Base-by-base conservation (phyloP, 2,329 filamentous ascomycete species). In the Neocatenulostroma microsporum region DNA sequence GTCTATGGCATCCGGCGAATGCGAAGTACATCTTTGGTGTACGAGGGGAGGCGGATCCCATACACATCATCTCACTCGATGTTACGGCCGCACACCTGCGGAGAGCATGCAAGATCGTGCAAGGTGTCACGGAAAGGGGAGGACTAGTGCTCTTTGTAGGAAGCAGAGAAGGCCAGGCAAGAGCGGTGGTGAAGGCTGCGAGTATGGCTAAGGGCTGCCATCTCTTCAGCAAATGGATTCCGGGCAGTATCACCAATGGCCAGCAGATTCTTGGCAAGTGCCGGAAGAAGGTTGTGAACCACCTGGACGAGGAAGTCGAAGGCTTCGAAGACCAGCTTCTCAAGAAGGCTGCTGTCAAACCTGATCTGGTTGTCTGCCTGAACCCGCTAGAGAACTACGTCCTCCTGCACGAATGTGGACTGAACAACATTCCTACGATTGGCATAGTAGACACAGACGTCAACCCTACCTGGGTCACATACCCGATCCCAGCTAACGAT, bases 401-500 rank as follows among this genome's bases (percentile, higher is more conserved):
- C 5, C 60, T 95, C 59, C 69, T 98, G 55, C 86, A 91, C 62
- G 91, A 98, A 68, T 96, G 91, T 60, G 84, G 82, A 0, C 60
- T 87, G 40, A 82, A 85, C 58, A 84, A 82, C 55, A 84, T 98
- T 39, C 91, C 91, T 1, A 96, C 91, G 0, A 91, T 98, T 54
- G 91, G 89, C 30, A 73, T 98, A 40, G 82, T 96, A 49, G 91
- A 98, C 62, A 96, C 91, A 1, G 84, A 98, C 61, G 81, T 80
- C 2, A 84, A 96, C 62, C 85, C 91, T 1, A 85, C 85, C 1
- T 89, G 84, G 77, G 87, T 96, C 34, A 96, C 91, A 4, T 98
- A 98, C 58, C 84, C 84, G 12, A 95, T 98, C 50, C 91, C 91
- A 2, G 86, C 86, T 34, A 98, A 98, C 61, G 91, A 98, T 57